phyloP scores from a whole-genome alignment of 108 stramenopile genomes.

The Mayamaea pseudoterrestris region DNA sequence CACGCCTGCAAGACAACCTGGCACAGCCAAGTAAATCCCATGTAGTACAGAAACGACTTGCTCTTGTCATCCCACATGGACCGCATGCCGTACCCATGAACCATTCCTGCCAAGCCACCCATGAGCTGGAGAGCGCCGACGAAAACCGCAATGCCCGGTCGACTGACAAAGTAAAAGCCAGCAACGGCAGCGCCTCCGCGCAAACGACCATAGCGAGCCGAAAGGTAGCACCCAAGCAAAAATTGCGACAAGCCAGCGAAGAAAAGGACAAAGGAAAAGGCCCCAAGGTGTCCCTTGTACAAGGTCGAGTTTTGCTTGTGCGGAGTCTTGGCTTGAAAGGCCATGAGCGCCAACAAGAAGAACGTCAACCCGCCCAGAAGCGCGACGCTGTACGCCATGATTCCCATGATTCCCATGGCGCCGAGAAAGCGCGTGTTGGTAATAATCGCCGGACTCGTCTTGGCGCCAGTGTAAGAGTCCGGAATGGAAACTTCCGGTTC shows the following conservation, averaged over 20 bases:
- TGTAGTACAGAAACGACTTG: slow-evolving; percentile 1
- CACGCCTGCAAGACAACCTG: slow-evolving; percentile 4
- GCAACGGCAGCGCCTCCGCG: not conserved
- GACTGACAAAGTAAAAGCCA: slow-evolving; percentile 11
- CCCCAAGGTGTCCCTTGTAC: slow-evolving; percentile 13
- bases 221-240: slow-evolving; percentile 9
- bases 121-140: slow-evolving; percentile 14
- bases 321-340: slow-evolving; percentile 5
- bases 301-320: not conserved
- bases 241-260: slow-evolving; percentile 15
- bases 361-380: slow-evolving; percentile 15
- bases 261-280: slow-evolving; percentile 7
- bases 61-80: not conserved
- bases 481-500: slow-evolving; percentile 18
- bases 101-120: slow-evolving; percentile 8
- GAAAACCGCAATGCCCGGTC: slow-evolving; percentile 11
- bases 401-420: slow-evolving; percentile 23
- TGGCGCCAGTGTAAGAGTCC: not conserved
- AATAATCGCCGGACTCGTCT: too few relatives aligned
- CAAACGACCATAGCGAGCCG: not conserved
- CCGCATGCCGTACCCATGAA: slow-evolving; percentile 5
- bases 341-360: slow-evolving; percentile 8
- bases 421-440: slow-evolving; percentile 19
- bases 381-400: slow-evolving; percentile 9
- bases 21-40: slow-evolving; percentile 6